Evolutionary conservation across 129 eudicot genomes (phyloP).

Genomic region (Rutidosis leptorrhynchoides): DNA sequence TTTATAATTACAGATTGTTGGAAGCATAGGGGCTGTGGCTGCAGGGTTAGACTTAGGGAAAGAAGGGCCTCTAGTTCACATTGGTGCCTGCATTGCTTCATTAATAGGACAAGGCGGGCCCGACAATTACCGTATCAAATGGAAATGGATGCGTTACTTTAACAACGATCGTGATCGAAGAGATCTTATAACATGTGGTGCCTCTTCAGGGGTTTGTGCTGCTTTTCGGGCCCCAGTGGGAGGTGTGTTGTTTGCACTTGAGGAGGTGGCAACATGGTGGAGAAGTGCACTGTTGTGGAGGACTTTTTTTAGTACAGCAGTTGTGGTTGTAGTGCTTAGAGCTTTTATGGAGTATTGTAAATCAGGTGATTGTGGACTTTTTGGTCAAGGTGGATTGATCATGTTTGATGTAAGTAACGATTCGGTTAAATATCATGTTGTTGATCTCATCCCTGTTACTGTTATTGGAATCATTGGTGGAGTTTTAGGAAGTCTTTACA

Average conservation of each 20-base stretch:
- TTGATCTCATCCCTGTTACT: slow-evolving; percentile 70
- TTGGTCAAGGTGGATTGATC: slow-evolving; percentile 92
- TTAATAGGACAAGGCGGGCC: slow-evolving; percentile 96
- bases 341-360: slow-evolving; percentile 82
- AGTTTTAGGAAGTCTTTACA: slow-evolving; percentile 86
- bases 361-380: slow-evolving; percentile 79
- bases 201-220: slow-evolving; percentile 94
- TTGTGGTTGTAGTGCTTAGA: slow-evolving; percentile 92
- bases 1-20: slow-evolving; percentile 59
- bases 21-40: slow-evolving; percentile 95
- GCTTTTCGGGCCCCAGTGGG: slow-evolving; percentile 97
- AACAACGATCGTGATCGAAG: slow-evolving; percentile 93
- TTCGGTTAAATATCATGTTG: slow-evolving; percentile 57
- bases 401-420: slow-evolving; percentile 91
- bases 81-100: slow-evolving; percentile 89
- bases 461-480: slow-evolving; percentile 90
- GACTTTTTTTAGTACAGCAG: slow-evolving; percentile 91
- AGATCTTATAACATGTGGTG: slow-evolving; percentile 89
- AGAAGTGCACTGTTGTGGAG: slow-evolving; percentile 99
- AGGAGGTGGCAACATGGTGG: slow-evolving; percentile 99
- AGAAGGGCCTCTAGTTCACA: slow-evolving; percentile 97
- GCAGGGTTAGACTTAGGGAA: slow-evolving; percentile 92
- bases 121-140: slow-evolving; percentile 69
- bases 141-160: slow-evolving; percentile 94
- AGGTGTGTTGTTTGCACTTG: slow-evolving; percentile 91